These are phyloP conservation scores for Arabidopsis suecica DNA, from an alignment of 345 rosid genomes.

Conservation along the genomic window DNA sequence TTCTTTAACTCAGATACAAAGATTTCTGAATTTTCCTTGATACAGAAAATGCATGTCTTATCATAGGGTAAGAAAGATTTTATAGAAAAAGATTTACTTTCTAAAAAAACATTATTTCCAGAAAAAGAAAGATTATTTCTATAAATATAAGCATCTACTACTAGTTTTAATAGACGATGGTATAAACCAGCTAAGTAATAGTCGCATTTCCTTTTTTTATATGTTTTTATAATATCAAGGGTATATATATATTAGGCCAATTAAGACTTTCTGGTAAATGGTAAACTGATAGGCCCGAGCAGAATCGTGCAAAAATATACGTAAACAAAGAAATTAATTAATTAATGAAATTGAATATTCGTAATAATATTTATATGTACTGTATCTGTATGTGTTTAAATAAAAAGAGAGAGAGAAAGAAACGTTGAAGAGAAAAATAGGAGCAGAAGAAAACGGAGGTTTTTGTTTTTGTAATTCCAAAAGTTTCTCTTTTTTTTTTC, in stretches of 20 bases:
- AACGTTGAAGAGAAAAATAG: slow-evolving; percentile 33
- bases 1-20: neutral
- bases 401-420: slow-evolving; percentile 1
- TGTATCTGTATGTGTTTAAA: too few species aligned
- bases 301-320: neutral
- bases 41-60: neutral
- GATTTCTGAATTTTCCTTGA: neutral
- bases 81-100: neutral
- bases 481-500: slow-evolving; percentile 22
- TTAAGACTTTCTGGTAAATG: neutral
- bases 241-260: neutral
- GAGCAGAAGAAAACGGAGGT: slow-evolving; percentile 44
- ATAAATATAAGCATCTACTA: neutral
- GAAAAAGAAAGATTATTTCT: neutral
- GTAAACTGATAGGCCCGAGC: neutral
- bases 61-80: neutral
- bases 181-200: neutral
- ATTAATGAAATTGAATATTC: neutral
- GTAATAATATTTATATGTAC: too few species aligned
- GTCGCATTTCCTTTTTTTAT: too few species aligned
- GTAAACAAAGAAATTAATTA: neutral
- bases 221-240: neutral
- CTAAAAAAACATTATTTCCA: neutral
- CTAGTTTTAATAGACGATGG: neutral
- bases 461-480: slow-evolving; percentile 12